These are phyloP conservation scores for Coemansia sp. DNA, from an alignment of 192 early-diverging fungal genomes.

Conservation along the genomic window DNA sequence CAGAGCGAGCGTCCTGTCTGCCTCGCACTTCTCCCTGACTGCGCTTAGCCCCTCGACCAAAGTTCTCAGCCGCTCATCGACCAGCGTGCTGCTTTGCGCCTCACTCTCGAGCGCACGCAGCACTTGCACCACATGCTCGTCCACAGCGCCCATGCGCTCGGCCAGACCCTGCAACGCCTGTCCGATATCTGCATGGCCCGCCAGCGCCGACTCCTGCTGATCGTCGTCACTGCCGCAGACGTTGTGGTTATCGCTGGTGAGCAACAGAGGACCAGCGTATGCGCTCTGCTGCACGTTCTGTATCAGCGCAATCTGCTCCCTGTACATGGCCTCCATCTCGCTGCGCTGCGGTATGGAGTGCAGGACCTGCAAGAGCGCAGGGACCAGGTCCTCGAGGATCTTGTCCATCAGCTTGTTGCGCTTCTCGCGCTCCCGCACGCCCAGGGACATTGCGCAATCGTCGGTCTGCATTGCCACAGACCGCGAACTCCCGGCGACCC, in stretches of 20 bases:
- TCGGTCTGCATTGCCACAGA: slow-evolving; percentile 15
- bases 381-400: slow-evolving; percentile 26
- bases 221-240: background rate
- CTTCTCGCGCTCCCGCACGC: slow-evolving; percentile 4
- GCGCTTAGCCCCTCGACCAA: slow-evolving; percentile 15
- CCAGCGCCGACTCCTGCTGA: no score
- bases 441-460: background rate
- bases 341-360: slow-evolving; percentile 3
- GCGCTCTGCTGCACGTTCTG: slow-evolving; percentile 2
- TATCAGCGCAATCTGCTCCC: background rate
- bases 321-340: slow-evolving; percentile 11
- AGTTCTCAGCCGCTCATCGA: slow-evolving; percentile 3
- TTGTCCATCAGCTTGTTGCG: slow-evolving; percentile 13
- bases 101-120: slow-evolving; percentile 2
- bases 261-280: background rate
- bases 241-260: background rate
- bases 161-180: slow-evolving; percentile 4
- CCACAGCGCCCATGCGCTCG: background rate
- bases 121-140: slow-evolving; percentile 10
- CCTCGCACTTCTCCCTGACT: slow-evolving; percentile 16
- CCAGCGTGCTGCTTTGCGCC: background rate
- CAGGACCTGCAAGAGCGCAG: slow-evolving; percentile 20
- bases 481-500: background rate
- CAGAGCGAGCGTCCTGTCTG: slow-evolving; percentile 7
- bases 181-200: background rate